Conservation (phyloP, 345 rosid species). For the Linum usitatissimum region DNA sequence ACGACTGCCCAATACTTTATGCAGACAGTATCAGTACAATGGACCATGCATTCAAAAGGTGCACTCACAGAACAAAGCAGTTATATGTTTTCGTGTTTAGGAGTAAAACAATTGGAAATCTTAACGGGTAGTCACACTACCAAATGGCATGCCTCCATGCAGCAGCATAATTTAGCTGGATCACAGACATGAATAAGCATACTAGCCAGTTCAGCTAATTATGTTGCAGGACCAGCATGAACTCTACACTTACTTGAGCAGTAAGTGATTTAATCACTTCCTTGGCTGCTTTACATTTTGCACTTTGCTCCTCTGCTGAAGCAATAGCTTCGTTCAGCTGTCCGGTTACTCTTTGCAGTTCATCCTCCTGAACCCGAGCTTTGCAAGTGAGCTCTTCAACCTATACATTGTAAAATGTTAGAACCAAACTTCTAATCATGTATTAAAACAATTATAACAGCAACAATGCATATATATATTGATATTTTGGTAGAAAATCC, state of each 20-base stretch:
- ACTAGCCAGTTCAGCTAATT: too few species aligned
- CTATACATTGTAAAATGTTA: conserved; percentile 15
- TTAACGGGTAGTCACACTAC: too few species aligned
- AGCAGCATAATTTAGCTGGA: too few species aligned
- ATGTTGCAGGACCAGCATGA: background rate
- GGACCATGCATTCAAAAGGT: too few species aligned
- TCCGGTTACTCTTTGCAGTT: conserved; percentile 38
- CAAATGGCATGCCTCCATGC: too few species aligned
- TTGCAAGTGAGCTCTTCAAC: conserved; percentile 54
- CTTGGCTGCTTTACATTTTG: conserved; percentile 45
- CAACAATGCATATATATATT: too few species aligned
- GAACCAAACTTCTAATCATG: background rate
- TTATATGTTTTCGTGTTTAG: background rate
- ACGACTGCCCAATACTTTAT: too few species aligned
- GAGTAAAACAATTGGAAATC: too few species aligned
- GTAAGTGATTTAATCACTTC: conserved; percentile 48
- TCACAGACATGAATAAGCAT: too few species aligned
- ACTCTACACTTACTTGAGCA: conserved; percentile 27
- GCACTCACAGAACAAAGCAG: background rate
- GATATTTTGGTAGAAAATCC: too few species aligned
- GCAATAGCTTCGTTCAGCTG: conserved; percentile 42
- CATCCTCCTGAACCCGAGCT: conserved; percentile 36
- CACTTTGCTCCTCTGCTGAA: conserved; percentile 39
- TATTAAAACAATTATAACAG: too few species aligned
- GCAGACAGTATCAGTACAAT: too few species aligned